These are phyloP conservation scores for Delonix regia DNA, from an alignment of 306 rosid species.

Conservation along the genomic window DNA sequence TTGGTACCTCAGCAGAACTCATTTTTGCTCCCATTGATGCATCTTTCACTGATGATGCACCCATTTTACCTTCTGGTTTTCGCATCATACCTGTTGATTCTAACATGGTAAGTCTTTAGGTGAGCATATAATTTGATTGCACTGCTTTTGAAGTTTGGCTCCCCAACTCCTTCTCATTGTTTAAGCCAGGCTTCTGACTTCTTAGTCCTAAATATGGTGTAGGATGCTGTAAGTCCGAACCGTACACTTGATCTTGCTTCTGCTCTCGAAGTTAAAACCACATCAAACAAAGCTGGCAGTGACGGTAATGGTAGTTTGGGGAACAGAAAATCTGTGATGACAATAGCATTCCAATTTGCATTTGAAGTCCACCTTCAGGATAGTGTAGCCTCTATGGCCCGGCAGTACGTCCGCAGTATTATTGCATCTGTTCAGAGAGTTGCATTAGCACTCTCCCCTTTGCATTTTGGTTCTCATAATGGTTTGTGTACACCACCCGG, in stretches of 20 bases:
- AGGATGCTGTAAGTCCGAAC: slow-evolving; percentile 84
- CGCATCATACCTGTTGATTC: slow-evolving; percentile 93
- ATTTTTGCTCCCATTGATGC: slow-evolving; percentile 99
- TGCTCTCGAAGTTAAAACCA: slow-evolving; percentile 83
- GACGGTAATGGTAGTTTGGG: slow-evolving; percentile 65
- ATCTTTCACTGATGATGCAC: slow-evolving; percentile 94
- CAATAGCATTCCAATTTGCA: slow-evolving; percentile 97
- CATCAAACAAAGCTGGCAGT: slow-evolving; percentile 65
- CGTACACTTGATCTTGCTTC: slow-evolving; percentile 98
- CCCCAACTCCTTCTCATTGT: not conserved
- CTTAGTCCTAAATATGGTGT: slow-evolving; percentile 31
- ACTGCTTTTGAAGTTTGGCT: not conserved
- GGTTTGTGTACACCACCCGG: slow-evolving; percentile 75
- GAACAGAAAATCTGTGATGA: slow-evolving; percentile 90
- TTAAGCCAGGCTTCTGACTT: slow-evolving; percentile 4
- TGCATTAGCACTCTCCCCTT: slow-evolving; percentile 90
- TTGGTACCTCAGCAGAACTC: slow-evolving; percentile 88
- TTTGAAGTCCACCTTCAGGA: slow-evolving; percentile 91
- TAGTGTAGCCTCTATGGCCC: slow-evolving; percentile 81
- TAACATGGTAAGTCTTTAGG: slow-evolving; percentile 48
- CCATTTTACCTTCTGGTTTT: slow-evolving; percentile 92
- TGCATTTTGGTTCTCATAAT: slow-evolving; percentile 62
- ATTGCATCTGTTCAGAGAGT: slow-evolving; percentile 98
- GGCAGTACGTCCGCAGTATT: slow-evolving; percentile 89
- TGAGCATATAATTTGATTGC: not conserved